Base-by-base conservation (phyloP, 2,329 filamentous ascomycete genomes). In the Cladophialophora bantiana region DNA sequence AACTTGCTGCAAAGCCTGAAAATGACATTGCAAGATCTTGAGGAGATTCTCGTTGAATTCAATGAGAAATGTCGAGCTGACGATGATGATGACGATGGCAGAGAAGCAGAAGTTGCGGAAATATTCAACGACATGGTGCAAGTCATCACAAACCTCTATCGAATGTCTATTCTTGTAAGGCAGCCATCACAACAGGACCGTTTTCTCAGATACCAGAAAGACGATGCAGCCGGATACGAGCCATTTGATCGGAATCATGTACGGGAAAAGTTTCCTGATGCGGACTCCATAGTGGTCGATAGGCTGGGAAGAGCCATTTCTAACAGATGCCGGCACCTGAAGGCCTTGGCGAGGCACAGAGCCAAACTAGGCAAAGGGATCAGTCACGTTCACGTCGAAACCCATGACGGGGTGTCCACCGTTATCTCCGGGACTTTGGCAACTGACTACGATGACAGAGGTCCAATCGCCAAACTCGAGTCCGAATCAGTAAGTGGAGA, bases 181-280 rank as follows among this genome's bases (percentile, higher is more conserved):
- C 76, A 77, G 9, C 78, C 78, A 26, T 74, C 77, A 3, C 74
- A 75, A 0, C 75, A 79, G 34, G 78, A 81, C 45, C 73, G 71
- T 0, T 72, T 77, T 53, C 76, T 79, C 0, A 63, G 66, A 2
- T 38, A n/a, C 20, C 26, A 15, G 31, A 61, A 52, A 34, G 31
- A 5, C 12, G 58, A 61, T 18, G 26, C 40, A 3, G 20, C 12
- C 26, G 13, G 12, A 20, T 63, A 52, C 31, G 60, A 63, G 15
- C 32, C 7, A 20, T 55, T 35, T 36, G 60, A 63, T 34, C 45
- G 45, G 10, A 32, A 20, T 20, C 60, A 58, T 35, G 60, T 63
- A 13, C 35, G 20, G 56, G 62, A 73, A 0, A 80, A 78, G 50
- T 81, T 75, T 38, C 73, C 73, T 0, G 61, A 58, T 0, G 62